Percentiles rank a stretch among this genome's conserved stretches.
These are phyloP conservation scores for Trichoderma lentiforme DNA, from an alignment of 2,329 filamentous ascomycete genomes.

Conservation along the genomic window DNA sequence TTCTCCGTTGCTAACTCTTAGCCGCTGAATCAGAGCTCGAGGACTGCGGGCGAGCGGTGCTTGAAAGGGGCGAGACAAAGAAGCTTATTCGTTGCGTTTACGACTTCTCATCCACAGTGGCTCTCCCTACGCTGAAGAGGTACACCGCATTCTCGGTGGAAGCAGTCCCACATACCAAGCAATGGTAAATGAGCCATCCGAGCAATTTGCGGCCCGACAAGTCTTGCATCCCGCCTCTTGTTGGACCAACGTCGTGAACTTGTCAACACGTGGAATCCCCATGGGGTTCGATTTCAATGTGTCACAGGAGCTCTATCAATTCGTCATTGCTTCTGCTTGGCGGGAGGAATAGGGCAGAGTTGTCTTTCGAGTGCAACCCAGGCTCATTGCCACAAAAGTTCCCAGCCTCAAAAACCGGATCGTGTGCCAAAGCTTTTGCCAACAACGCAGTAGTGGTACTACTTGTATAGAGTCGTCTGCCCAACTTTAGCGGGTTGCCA, in stretches of 20 bases:
- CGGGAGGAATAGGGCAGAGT: background rate
- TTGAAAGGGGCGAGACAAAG: background rate
- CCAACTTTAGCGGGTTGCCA: background rate
- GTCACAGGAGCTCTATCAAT: background rate
- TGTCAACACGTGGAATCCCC: constrained; percentile 15
- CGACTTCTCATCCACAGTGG: background rate
- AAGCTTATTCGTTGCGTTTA: background rate
- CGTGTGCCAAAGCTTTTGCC: background rate
- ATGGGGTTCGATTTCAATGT: constrained; percentile 12
- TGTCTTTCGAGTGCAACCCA: constrained; percentile 20
- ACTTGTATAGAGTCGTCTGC: background rate
- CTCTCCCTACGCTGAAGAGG: background rate
- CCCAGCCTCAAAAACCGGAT: constrained; percentile 12
- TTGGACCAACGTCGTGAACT: constrained; percentile 3
- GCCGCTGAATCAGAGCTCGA: background rate
- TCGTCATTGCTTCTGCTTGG: background rate
- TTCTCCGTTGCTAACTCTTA: background rate
- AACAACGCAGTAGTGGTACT: background rate
- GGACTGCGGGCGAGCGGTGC: background rate
- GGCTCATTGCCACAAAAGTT: constrained; percentile 25
- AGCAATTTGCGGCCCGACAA: constrained; percentile 4
- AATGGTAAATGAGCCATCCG: background rate
- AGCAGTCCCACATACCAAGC: background rate
- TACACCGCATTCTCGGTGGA: background rate
- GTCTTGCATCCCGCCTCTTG: background rate